phyloP scores from a whole-genome alignment of 768 basidiomycete genomes.

The Cyclocybe cylindracea region DNA sequence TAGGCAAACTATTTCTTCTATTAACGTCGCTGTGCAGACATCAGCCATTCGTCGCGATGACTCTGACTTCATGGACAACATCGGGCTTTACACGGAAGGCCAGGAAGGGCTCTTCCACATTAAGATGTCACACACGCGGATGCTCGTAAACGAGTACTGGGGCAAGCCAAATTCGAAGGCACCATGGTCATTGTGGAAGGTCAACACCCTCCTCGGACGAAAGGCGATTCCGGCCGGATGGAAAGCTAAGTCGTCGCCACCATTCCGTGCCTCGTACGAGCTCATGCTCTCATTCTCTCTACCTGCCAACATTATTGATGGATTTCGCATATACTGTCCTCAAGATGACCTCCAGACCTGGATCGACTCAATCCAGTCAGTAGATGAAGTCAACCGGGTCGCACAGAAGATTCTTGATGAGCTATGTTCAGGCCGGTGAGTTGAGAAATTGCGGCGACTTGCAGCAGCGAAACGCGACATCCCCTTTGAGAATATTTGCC shows the following conservation, averaged over 20 bases:
- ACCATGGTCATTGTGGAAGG: conserved; percentile 18
- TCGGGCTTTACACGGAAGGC: conserved; percentile 14
- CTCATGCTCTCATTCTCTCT: conserved; percentile 15
- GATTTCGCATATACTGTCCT: conserved; percentile 9
- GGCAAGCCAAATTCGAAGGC: conserved; percentile 22
- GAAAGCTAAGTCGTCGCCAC: conserved; percentile 12
- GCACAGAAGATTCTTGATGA: background rate
- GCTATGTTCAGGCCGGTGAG: background rate
- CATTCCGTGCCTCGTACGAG: conserved; percentile 12
- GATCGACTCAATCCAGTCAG: conserved; percentile 3
- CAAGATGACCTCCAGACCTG: conserved; percentile 4
- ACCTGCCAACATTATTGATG: conserved; percentile 19
- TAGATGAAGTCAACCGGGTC: conserved; percentile 7
- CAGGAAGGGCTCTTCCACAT: conserved; percentile 25
- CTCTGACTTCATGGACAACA: conserved; percentile 13
- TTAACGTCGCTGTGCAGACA: conserved; percentile 8
- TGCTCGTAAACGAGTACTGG: conserved; percentile 27
- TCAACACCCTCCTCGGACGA: conserved; percentile 12
- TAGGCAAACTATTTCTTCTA: background rate
- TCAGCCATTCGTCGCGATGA: conserved; percentile 20
- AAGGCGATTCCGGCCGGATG: conserved; percentile 14
- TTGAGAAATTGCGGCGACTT: no score
- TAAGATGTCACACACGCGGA: conserved; percentile 20
- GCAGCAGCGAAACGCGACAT: conserved; percentile 10
- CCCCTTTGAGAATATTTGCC: conserved; percentile 12